A percentile compares a stretch with the other conserved stretches of the same genome.
These are phyloP conservation scores for Cryptococcus floricola DNA, from an alignment of 1,284 basidiomycete species.

Conservation along the genomic window DNA sequence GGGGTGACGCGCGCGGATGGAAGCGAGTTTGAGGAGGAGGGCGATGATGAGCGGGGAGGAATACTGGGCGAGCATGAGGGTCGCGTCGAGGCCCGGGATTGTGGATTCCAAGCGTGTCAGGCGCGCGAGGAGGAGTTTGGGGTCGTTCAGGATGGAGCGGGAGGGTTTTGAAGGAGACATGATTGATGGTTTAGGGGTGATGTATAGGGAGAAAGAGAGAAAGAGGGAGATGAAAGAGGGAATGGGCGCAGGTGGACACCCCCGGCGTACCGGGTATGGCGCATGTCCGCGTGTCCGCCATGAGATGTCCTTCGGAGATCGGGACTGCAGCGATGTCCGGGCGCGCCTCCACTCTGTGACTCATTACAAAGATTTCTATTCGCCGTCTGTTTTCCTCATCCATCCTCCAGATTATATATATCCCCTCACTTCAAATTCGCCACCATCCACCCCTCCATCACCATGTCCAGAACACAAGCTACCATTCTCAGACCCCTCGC, in stretches of 20 bases:
- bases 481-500: conserved; percentile 29
- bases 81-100: conserved; percentile 41
- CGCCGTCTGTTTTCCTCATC: background rate
- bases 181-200: background rate
- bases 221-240: background rate
- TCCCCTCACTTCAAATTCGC: background rate
- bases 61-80: conserved; percentile 45
- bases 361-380: conserved; percentile 14
- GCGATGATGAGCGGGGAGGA: conserved; percentile 38
- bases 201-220: background rate
- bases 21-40: conserved; percentile 34
- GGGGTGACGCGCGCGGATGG: conserved; percentile 22
- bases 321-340: background rate
- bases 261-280: too few species aligned
- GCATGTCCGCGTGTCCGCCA: too few species aligned
- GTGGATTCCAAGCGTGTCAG: conserved; percentile 33
- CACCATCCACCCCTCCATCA: background rate
- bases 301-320: background rate
- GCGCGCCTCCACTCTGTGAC: background rate
- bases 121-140: conserved; percentile 20
- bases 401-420: background rate
- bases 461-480: conserved; percentile 5
- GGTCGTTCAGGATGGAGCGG: background rate
- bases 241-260: background rate
- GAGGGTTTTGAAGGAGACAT: conserved; percentile 3